phyloP scores from a whole-genome alignment of 169 alveolate species.

The Babesia bovis region DNA sequence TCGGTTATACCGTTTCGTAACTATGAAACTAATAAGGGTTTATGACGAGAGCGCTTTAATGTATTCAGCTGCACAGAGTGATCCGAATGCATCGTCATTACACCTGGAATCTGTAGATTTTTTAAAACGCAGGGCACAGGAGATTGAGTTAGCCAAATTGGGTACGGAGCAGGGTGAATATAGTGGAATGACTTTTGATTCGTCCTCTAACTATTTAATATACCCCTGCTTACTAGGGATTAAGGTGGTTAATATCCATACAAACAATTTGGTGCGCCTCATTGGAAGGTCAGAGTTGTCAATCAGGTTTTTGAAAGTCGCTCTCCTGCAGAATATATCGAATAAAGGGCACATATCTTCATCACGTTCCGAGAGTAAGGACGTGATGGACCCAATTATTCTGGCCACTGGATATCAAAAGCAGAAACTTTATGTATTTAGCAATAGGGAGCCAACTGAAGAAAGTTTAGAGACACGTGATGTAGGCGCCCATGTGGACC shows the following conservation, averaged over 20 bases:
- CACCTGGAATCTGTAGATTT: conserved; percentile 90
- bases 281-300: conserved; percentile 78
- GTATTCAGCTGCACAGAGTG: conserved; percentile 85
- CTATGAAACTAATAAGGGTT: conserved; percentile 83
- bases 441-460: conserved; percentile 88
- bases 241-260: conserved; percentile 82
- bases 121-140: conserved; percentile 88
- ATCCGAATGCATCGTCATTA: conserved; percentile 72
- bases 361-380: conserved; percentile 56
- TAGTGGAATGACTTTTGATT: conserved; percentile 89
- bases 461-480: conserved; percentile 89
- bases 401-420: conserved; percentile 79
- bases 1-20: conserved; percentile 80
- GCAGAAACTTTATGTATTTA: conserved; percentile 87
- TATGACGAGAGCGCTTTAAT: conserved; percentile 85
- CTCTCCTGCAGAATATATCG: conserved; percentile 69
- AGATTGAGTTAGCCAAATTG: conserved; percentile 86
- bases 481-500: conserved; percentile 87
- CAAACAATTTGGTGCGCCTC: conserved; percentile 74
- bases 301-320: conserved; percentile 72
- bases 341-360: conserved; percentile 61
- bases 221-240: conserved; percentile 93
- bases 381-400: conserved; percentile 78
- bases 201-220: conserved; percentile 88
- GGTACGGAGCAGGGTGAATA: conserved; percentile 64